Percentiles rank a stretch among this genome's conserved stretches.
These are phyloP conservation scores for Mycena chlorophos DNA, from an alignment of 768 basidiomycete genomes.

Conservation along the genomic window DNA sequence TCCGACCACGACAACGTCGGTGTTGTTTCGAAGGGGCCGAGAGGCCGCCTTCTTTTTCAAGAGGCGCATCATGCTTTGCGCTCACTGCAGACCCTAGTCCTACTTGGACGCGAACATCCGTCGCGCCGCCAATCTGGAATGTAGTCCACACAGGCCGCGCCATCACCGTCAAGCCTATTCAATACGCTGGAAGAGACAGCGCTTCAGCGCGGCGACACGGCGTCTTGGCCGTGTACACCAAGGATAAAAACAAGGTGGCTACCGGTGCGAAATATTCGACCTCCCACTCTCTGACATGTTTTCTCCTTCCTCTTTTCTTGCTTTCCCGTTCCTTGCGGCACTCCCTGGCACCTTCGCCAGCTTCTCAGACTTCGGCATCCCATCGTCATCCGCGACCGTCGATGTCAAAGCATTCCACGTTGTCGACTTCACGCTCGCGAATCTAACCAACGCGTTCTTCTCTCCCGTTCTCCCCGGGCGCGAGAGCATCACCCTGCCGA, in stretches of 20 bases:
- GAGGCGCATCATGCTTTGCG: no score
- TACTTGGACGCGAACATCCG: no score
- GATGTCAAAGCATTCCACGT: conserved; percentile 16
- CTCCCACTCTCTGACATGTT: background rate
- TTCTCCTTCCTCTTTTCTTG: background rate
- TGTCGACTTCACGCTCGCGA: conserved; percentile 14
- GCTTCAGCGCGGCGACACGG: no score
- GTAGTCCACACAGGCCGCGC: no score
- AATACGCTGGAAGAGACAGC: no score
- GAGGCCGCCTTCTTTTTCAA: no score
- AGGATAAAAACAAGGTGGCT: background rate
- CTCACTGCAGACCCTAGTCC: no score
- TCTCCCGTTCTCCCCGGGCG: conserved; percentile 12
- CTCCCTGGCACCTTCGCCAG: background rate
- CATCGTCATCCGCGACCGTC: conserved; percentile 4
- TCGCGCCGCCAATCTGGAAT: no score
- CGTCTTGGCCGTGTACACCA: no score
- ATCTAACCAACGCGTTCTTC: conserved; percentile 14
- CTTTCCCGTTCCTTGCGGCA: background rate
- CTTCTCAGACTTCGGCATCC: conserved; percentile 16
- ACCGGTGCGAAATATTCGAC: background rate
- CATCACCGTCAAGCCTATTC: no score
- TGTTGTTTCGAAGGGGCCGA: no score
- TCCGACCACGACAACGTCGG: no score
- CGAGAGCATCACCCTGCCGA: conserved; percentile 12